Evolutionary conservation across 768 basidiomycete genomes (phyloP), one percentile per base, ranked within the genome.

Genomic region (Lentinula detonsa): DNA sequence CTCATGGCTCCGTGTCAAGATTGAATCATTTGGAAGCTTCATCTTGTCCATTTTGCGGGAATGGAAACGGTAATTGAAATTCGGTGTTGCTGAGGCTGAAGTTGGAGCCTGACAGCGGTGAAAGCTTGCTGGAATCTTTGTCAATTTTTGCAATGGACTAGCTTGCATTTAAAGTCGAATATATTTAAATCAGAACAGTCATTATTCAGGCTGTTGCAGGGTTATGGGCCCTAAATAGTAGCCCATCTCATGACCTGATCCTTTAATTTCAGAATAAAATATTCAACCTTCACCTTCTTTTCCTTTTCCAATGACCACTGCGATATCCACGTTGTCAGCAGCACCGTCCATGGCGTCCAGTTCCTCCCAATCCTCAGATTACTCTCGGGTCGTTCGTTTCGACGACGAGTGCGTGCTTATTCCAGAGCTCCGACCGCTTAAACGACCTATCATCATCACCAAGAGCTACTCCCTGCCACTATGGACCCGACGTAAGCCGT

Each of bases 351-450:
- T 39, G 56, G 23, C 10, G 8, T 42, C 48, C 16, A 50, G 21
- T 15, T 51, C 58, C n/a, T 16, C 34, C 2, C 18, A 28, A 1
- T 52, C 59, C 28, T 40, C 34, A 5, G 40, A 28, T 18, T 35
- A 23, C 21, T 40, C 59, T 16, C 45, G 61, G 3, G 57, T 67
- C 23, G 90, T 91, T 4, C 81, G 90, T 60, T 92, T 92, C 72
- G 83, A 91, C 75, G 75, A 77, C 57, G 81, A 87, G 66, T 91
- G 90, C 62, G 75, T 89, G 4, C 80, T 92, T 66, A 91, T 92
- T 60, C 90, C 90, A n/a, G 82, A 87, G 56, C 65, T 67, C 1
- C 69, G 70, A 15, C 72, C 74, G 54, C 73, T 76, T 4, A 81
- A 77, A 57, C 72, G 79, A 31, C 78, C 84, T 28, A 75, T 78